These are phyloP conservation scores for Narthecium ossifragum DNA, from an alignment of 106 monocot species.

Conservation along the genomic window DNA sequence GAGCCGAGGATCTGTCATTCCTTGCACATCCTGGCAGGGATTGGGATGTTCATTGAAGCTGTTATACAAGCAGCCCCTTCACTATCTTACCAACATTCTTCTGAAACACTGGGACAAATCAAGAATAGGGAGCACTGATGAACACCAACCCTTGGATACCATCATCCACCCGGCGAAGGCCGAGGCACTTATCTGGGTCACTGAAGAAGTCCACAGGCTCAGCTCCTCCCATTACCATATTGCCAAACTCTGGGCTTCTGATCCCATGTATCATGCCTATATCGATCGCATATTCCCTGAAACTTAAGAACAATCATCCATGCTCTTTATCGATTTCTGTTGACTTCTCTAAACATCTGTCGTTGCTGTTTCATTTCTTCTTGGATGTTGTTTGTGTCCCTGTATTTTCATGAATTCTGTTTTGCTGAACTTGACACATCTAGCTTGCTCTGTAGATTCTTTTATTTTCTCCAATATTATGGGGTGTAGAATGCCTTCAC, in stretches of 20 bases:
- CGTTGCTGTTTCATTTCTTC: background rate
- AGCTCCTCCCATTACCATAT: conserved; percentile 42
- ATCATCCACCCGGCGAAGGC: conserved; percentile 70
- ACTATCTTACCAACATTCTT: conserved; percentile 73
- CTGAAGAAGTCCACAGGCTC: conserved; percentile 73
- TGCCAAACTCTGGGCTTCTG: conserved; percentile 69
- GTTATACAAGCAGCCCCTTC: conserved; percentile 66
- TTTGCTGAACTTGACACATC: background rate
- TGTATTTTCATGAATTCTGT: background rate
- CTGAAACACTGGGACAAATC: conserved; percentile 58
- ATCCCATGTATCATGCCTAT: conserved; percentile 56
- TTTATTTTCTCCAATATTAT: too few species aligned
- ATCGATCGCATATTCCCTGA: conserved; percentile 53
- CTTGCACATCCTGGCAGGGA: conserved; percentile 75
- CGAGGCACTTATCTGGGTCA: conserved; percentile 74
- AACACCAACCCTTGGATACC: conserved; percentile 36
- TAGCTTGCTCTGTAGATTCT: background rate
- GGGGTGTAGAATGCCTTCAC: too few species aligned
- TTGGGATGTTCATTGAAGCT: conserved; percentile 61
- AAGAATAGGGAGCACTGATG: conserved; percentile 42
- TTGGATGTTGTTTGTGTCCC: background rate
- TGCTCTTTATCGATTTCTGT: background rate
- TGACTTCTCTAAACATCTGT: background rate
- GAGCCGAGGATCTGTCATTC: conserved; percentile 42
- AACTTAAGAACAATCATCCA: too few species aligned